Evolutionary conservation across 768 basidiomycete genomes (phyloP).

Genomic region (Leccinum rimulosum): DNA sequence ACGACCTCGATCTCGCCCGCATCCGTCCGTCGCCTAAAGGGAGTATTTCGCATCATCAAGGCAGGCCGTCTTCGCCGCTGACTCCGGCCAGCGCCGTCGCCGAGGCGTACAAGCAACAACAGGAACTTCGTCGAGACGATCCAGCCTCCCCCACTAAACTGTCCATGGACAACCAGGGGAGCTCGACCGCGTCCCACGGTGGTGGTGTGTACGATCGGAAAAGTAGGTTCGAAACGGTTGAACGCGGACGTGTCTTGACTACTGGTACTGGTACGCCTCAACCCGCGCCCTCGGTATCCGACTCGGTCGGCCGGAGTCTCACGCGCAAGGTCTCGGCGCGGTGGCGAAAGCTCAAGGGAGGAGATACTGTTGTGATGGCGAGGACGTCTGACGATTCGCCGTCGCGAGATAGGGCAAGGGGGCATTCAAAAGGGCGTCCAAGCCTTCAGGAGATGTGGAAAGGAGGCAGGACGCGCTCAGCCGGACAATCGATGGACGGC

Average conservation of each 20-base stretch:
- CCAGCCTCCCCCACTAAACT: slow-evolving; percentile 13
- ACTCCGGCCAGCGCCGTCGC: slow-evolving; percentile 48
- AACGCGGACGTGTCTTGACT: neutral
- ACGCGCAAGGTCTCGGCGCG: slow-evolving; percentile 37
- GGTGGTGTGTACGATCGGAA: slow-evolving; percentile 16
- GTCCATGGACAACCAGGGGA: slow-evolving; percentile 28
- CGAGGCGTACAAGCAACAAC: slow-evolving; percentile 45
- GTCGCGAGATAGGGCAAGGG: slow-evolving; percentile 6
- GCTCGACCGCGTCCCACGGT: slow-evolving; percentile 7
- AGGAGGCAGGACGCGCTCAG: slow-evolving; percentile 5
- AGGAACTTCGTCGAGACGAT: slow-evolving; percentile 28
- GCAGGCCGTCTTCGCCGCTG: slow-evolving; percentile 17
- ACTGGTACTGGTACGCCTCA: neutral
- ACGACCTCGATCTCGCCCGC: neutral
- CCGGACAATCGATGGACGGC: slow-evolving; percentile 21
- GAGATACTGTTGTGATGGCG: neutral
- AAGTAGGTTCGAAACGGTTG: slow-evolving; percentile 5
- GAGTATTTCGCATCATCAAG: neutral
- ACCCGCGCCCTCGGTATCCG: slow-evolving; percentile 11
- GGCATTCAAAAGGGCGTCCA: slow-evolving; percentile 22
- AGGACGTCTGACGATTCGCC: slow-evolving; percentile 26
- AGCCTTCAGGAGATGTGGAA: slow-evolving; percentile 36
- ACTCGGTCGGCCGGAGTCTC: slow-evolving; percentile 22
- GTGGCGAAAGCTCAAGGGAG: slow-evolving; percentile 27
- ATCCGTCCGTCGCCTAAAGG: neutral